phyloP scores from a whole-genome alignment of 1,284 basidiomycete genomes.

The Sporisorium sorghi region DNA sequence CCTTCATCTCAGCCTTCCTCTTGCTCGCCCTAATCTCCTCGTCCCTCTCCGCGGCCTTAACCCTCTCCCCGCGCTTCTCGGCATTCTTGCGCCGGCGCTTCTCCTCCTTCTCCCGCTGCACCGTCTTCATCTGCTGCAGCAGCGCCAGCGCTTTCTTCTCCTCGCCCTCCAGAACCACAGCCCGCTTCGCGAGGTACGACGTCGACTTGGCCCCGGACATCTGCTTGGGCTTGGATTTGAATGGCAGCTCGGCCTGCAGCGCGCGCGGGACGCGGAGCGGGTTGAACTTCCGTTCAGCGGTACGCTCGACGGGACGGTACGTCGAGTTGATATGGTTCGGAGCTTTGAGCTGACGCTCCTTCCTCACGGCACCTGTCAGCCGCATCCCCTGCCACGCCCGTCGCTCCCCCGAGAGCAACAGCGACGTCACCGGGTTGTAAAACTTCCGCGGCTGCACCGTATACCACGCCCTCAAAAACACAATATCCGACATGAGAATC shows the following conservation, averaged over 20 bases:
- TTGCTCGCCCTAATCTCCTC: conserved; percentile 50
- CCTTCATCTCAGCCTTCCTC: conserved; percentile 64
- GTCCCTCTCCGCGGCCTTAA: conserved; percentile 47
- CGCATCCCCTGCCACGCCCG: conserved; percentile 80
- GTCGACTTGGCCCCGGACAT: conserved; percentile 74
- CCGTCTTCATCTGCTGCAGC: conserved; percentile 91
- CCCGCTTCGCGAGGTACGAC: conserved; percentile 74
- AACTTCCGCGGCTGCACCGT: conserved; percentile 92
- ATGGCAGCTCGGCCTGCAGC: conserved; percentile 88
- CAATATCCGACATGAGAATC: conserved; percentile 92
- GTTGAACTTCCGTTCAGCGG: conserved; percentile 86
- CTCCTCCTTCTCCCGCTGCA: conserved; percentile 88
- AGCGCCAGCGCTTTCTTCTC: conserved; percentile 92
- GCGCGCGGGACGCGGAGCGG: conserved; percentile 88
- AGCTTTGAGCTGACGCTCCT: conserved; percentile 84
- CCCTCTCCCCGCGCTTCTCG: conserved; percentile 37
- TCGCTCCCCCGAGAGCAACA: conserved; percentile 73
- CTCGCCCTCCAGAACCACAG: conserved; percentile 92
- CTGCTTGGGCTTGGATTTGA: conserved; percentile 88
- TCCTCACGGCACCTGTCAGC: conserved; percentile 89
- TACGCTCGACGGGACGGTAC: conserved; percentile 80
- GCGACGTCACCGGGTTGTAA: conserved; percentile 95
- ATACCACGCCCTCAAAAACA: conserved; percentile 97
- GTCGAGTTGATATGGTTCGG: conserved; percentile 83
- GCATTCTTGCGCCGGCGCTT: conserved; percentile 74